Percentiles rank a stretch among this genome's conserved stretches.
Evolutionary conservation across 331 rosid species (phyloP).

Genomic region (Arachis monticola): DNA sequence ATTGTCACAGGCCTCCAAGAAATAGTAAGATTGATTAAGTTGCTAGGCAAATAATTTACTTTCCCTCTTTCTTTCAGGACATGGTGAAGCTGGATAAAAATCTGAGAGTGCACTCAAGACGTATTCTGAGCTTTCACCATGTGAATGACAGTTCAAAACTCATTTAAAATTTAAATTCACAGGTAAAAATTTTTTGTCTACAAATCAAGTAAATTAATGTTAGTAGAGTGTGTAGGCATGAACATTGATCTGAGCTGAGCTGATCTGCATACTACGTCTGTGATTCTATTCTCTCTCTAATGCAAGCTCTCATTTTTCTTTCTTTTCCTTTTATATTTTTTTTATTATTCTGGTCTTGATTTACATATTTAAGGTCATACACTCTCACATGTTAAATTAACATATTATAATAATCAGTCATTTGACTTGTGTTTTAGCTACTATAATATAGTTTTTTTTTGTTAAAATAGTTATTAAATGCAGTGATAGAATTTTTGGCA

Average conservation of each 20-base stretch:
- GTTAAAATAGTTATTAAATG: too few relatives aligned
- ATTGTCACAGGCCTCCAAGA: slow-evolving; percentile 9
- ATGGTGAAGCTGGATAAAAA: slow-evolving; percentile 87
- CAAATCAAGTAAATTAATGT: too few relatives aligned
- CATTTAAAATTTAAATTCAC: background rate
- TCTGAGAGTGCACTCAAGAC: slow-evolving; percentile 67
- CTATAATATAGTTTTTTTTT: too few relatives aligned
- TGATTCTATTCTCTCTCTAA: background rate
- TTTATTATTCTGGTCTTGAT: background rate
- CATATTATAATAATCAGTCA: too few relatives aligned
- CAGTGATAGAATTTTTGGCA: too few relatives aligned
- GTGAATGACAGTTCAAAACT: slow-evolving; percentile 63
- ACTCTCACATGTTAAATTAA: too few relatives aligned
- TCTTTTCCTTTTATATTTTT: background rate
- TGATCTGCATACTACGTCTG: background rate
- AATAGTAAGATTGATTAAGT: slow-evolving; percentile 27
- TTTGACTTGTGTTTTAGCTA: too few relatives aligned
- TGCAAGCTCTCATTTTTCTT: background rate
- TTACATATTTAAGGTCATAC: background rate
- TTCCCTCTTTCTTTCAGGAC: slow-evolving; percentile 57
- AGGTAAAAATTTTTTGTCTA: background rate
- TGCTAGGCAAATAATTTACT: slow-evolving; percentile 11
- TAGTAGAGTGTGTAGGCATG: background rate
- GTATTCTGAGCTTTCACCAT: slow-evolving; percentile 70
- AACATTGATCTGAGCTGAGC: background rate